phyloP scores from a whole-genome alignment of 2,329 filamentous ascomycete genomes.

The Epichloe sylvatica region DNA sequence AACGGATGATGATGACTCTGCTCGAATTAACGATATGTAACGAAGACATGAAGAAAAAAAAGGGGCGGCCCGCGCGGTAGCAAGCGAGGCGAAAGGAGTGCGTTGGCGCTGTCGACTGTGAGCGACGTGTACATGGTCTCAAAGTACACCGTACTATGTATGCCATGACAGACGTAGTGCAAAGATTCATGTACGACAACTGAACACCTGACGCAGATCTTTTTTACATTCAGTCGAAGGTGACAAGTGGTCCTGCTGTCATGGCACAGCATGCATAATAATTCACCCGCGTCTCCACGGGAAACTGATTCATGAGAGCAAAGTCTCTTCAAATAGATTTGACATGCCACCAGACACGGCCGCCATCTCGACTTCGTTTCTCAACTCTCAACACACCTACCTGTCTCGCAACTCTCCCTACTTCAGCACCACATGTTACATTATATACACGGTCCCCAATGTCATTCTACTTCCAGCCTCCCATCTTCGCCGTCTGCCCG shows the following conservation, averaged over 20 bases:
- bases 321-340: neutral
- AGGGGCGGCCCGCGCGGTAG: too few species aligned
- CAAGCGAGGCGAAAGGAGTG: too few species aligned
- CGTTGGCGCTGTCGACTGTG: too few species aligned
- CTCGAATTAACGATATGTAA: neutral
- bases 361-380: neutral
- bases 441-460: conserved; percentile 7
- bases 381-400: neutral
- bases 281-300: neutral
- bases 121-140: too few species aligned
- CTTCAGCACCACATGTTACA: neutral
- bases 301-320: neutral
- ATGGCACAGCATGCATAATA: neutral
- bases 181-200: neutral
- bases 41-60: neutral
- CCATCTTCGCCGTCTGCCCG: conserved; percentile 11
- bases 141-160: neutral
- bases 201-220: neutral
- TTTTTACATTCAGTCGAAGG: neutral
- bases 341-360: neutral
- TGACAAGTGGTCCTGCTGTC: neutral
- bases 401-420: neutral
- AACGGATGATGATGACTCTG: neutral
- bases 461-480: conserved; percentile 14
- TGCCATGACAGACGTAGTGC: neutral